phyloP scores from a whole-genome alignment of 768 basidiomycete species.

The Suillus subluteus region DNA sequence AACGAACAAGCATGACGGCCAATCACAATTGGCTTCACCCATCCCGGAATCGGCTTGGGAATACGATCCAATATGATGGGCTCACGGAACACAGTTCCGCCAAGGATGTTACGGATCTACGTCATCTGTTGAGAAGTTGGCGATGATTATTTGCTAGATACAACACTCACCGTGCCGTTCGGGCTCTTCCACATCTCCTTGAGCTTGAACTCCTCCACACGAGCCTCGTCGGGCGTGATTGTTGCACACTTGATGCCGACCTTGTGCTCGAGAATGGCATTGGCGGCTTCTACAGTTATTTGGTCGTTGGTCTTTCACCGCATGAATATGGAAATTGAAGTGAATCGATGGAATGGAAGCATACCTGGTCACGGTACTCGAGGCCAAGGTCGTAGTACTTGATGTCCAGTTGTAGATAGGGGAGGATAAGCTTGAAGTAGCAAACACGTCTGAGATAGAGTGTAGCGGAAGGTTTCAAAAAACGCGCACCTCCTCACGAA shows the following conservation, averaged over 20 bases:
- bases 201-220: constrained; percentile 95
- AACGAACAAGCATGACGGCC: constrained; percentile 81
- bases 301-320: constrained; percentile 80
- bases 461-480: neutral
- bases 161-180: constrained; percentile 79
- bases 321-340: constrained; percentile 8
- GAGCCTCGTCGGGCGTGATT: constrained; percentile 97
- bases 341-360: neutral
- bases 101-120: constrained; percentile 95
- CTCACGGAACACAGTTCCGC: constrained; percentile 98
- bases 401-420: constrained; percentile 93
- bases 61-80: constrained; percentile 92
- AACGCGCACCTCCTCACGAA: constrained; percentile 81
- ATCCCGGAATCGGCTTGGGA: constrained; percentile 94
- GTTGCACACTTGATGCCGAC: constrained; percentile 99
- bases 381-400: constrained; percentile 99
- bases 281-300: constrained; percentile 90
- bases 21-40: constrained; percentile 95
- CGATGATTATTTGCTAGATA: constrained; percentile 1
- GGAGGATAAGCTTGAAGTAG: constrained; percentile 81
- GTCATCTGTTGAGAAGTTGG: constrained; percentile 13
- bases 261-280: constrained; percentile 91
- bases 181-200: constrained; percentile 99
- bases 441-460: constrained; percentile 7
- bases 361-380: constrained; percentile 87